Conservation (phyloP, 2,329 filamentous ascomycete genomes). For the Cytospora leucostoma region DNA sequence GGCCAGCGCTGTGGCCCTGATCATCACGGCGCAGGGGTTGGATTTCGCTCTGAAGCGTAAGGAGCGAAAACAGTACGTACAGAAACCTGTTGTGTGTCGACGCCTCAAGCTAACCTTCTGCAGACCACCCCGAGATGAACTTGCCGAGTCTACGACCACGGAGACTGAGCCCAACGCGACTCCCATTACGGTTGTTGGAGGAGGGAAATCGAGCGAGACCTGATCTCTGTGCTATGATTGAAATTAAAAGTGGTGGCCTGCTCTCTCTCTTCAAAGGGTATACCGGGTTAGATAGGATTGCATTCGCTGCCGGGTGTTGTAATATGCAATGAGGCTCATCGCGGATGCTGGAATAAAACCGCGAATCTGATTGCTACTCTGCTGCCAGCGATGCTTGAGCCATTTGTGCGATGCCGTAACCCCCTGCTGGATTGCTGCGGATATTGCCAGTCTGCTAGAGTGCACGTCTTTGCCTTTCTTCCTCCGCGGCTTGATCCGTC, state of each 20-base stretch:
- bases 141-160: background rate
- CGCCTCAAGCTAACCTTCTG: background rate
- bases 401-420: too few species aligned
- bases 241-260: background rate
- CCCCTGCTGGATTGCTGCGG: too few species aligned
- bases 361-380: background rate
- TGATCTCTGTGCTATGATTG: background rate
- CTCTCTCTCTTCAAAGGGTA: background rate
- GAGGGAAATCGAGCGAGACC: background rate
- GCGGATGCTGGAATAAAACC: background rate
- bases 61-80: slow-evolving; percentile 10
- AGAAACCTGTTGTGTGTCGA: background rate
- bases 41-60: slow-evolving; percentile 4
- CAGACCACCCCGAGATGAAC: background rate
- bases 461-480: too few species aligned
- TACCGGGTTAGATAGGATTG: background rate
- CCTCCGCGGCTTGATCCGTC: too few species aligned
- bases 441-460: too few species aligned
- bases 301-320: background rate
- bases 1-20: slow-evolving; percentile 26
- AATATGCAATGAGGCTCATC: background rate
- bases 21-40: slow-evolving; percentile 10
- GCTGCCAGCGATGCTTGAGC: too few species aligned
- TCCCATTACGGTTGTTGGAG: background rate
- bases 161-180: background rate